Base-by-base conservation (phyloP, 495 filamentous ascomycete genomes). In the Cercophora sp. region DNA sequence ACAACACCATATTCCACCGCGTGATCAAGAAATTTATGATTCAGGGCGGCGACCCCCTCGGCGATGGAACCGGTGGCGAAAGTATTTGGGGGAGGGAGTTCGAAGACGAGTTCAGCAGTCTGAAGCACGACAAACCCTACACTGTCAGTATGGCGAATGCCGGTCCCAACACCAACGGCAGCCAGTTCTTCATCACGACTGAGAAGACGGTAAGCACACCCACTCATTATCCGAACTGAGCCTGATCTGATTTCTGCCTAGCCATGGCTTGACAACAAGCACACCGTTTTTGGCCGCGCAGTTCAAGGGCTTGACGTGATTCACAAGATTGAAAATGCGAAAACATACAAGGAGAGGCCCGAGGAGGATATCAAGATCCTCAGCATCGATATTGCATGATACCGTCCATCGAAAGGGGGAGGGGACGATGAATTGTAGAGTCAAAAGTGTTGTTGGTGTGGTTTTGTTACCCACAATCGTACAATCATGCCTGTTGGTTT, bases 11-110 rank as follows among this genome's bases (percentile, higher is more conserved):
- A 56, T 99, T 99, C 77, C 93, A 99, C 69, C 85, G 93, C 15
- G 86, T 99, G 5, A 96, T 99, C 62, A 83, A 86, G 53, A 97
- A 97, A 64, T 99, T 99, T 72, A 99, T 99, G 93, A 96, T 99
- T 51, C 82, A 88, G 63, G 82, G 91, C 43, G 93, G 93, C 31
- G 93, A 99, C 64, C 94, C 94, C 0, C 70, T 96, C 2, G 93
- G 93, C 10, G 92, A 99, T 61, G 93, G 93, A 3, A 97, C 91
- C 0, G 93, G 93, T 16, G 93, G 93, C 20, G 92, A 97, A 71
- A 89, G 85, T 57, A 97, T 99, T 68, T 97, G 94, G 93, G 93
- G 91, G 13, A 84, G 78, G 11, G 91, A 96, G 64, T 99, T 99
- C 66, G 87, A 87, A 64, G 93, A 97, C 65, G 93, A 98, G 62